Evolutionary conservation across 306 rosid genomes (phyloP).

Genomic region (Ormosia semicastrata): DNA sequence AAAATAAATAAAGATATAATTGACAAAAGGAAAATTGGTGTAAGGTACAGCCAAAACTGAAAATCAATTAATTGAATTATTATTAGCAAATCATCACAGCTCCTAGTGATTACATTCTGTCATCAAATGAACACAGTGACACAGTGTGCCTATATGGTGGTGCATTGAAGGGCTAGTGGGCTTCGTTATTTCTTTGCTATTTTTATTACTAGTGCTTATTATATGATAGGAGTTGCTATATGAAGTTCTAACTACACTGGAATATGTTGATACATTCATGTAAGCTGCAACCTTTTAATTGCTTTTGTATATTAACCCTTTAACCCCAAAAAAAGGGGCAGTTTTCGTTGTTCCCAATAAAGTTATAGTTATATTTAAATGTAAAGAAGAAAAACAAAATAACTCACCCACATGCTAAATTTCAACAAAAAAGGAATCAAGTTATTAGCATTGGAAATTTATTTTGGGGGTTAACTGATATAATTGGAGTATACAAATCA

Average conservation of each 20-base stretch:
- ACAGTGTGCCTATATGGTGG: not conserved
- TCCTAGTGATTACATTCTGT: not conserved
- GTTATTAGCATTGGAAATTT: not conserved
- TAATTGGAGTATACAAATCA: not conserved
- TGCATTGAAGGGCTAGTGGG: not conserved
- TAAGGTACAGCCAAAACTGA: not conserved
- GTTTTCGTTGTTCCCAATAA: not conserved
- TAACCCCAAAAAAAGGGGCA: not conserved
- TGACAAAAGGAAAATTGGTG: not conserved
- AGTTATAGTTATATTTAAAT: not conserved
- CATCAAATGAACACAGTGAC: not conserved
- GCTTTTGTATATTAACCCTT: not conserved
- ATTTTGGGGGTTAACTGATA: not conserved
- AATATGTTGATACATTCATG: not conserved
- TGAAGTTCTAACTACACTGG: not conserved
- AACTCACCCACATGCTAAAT: not conserved
- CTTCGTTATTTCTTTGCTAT: not conserved
- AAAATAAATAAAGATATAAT: not conserved
- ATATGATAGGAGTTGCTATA: not conserved
- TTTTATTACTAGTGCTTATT: not conserved
- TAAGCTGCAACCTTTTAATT: not conserved
- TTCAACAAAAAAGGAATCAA: no score
- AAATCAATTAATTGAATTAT: slow-evolving; percentile 8
- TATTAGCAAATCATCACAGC: not conserved
- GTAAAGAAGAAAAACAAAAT: no score